phyloP scores from a whole-genome alignment of 768 basidiomycete genomes.

The Sarcodon aspratus region DNA sequence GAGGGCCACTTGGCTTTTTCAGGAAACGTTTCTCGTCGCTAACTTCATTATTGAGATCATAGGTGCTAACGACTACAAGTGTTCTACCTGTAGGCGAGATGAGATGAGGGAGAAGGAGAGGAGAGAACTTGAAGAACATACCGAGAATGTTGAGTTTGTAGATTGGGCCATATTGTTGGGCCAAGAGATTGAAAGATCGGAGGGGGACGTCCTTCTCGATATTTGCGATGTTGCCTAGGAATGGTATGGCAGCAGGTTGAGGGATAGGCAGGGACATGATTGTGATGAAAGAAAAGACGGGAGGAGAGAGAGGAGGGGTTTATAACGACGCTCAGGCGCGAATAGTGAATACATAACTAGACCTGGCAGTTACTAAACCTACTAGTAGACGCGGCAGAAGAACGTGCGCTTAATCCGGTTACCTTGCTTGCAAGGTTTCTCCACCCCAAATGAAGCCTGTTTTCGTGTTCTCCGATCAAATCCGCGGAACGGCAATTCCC shows the following conservation, averaged over 20 bases:
- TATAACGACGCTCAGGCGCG: no score
- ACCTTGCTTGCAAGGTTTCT: no score
- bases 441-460: no score
- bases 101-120: background rate
- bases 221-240: constrained; percentile 27
- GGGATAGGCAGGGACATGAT: constrained; percentile 28
- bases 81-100: constrained; percentile 11
- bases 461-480: no score
- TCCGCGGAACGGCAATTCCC: no score
- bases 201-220: constrained; percentile 26
- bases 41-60: constrained; percentile 28
- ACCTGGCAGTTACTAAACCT: no score
- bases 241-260: constrained; percentile 28
- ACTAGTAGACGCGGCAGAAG: no score
- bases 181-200: constrained; percentile 21
- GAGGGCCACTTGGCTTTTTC: constrained; percentile 23
- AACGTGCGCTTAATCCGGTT: no score
- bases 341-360: no score
- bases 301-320: no score
- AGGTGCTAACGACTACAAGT: constrained; percentile 19
- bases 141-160: constrained; percentile 25
- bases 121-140: constrained; percentile 6
- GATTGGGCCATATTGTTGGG: constrained; percentile 31
- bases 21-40: constrained; percentile 31
- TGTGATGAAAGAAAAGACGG: no score